These are phyloP conservation scores for Penicillium thymicola DNA, from an alignment of 2,329 filamentous ascomycete genomes.

Conservation along the genomic window DNA sequence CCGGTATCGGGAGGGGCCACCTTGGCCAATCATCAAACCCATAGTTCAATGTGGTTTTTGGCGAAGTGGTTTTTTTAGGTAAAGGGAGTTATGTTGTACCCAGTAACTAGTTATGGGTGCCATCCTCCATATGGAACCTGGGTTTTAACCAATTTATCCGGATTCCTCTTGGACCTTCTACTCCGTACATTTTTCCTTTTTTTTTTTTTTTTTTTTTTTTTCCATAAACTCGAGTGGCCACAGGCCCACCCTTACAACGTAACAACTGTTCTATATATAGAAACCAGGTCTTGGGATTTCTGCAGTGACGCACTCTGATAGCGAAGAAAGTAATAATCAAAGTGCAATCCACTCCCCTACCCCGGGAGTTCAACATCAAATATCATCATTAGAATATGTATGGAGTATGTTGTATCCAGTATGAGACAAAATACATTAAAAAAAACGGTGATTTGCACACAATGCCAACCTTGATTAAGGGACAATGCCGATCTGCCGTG, in stretches of 20 bases:
- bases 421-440: neutral
- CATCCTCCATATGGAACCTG: neutral
- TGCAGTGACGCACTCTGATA: neutral
- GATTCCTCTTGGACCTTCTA: neutral
- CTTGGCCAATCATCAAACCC: conserved; percentile 9
- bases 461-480: conserved; percentile 21
- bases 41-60: neutral
- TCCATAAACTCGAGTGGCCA: neutral
- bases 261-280: conserved; percentile 14
- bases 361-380: neutral
- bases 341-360: neutral
- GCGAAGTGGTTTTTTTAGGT: neutral
- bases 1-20: conserved; percentile 21
- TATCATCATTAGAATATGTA: neutral
- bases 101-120: neutral
- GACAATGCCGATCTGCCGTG: conserved; percentile 40
- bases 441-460: conserved; percentile 20
- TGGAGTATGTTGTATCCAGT: neutral
- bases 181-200: neutral
- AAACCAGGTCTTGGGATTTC: neutral
- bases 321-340: neutral
- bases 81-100: neutral
- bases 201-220: too few relatives aligned
- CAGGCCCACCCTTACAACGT: neutral
- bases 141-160: neutral